These are phyloP conservation scores for Alloteropsis semialata DNA, from an alignment of 176 grass and related monocot genomes.

Conservation along the genomic window DNA sequence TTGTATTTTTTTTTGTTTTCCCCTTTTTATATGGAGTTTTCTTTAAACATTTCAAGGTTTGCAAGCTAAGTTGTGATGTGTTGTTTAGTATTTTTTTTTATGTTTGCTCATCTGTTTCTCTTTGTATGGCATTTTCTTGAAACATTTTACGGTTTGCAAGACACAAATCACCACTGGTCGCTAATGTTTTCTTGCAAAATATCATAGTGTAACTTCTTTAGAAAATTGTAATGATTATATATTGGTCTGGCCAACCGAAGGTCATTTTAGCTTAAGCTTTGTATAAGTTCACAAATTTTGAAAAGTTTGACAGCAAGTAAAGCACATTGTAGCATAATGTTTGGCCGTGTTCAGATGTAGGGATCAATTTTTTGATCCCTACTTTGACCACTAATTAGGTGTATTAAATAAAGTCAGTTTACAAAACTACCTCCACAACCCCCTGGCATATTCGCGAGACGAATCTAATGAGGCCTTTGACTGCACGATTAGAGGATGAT, in stretches of 20 bases:
- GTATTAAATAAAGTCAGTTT: too few relatives aligned
- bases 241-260: background rate
- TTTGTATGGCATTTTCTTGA: background rate
- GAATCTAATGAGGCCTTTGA: too few relatives aligned
- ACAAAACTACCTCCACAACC: too few relatives aligned
- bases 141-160: background rate
- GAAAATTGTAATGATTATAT: background rate
- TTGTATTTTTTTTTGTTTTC: background rate
- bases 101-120: conserved; percentile 4
- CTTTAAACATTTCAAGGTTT: too few relatives aligned
- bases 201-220: background rate
- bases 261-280: background rate
- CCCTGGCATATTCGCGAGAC: too few relatives aligned
- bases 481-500: too few relatives aligned
- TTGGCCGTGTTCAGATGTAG: too few relatives aligned
- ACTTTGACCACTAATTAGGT: too few relatives aligned
- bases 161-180: background rate
- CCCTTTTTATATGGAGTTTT: background rate
- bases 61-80: too few relatives aligned
- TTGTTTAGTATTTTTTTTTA: background rate
- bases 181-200: background rate
- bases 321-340: background rate
- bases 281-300: background rate
- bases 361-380: too few relatives aligned
- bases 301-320: background rate